Evolutionary conservation across 176 grass and related monocot genomes (phyloP).

Genomic region (Thalia dealbata): DNA sequence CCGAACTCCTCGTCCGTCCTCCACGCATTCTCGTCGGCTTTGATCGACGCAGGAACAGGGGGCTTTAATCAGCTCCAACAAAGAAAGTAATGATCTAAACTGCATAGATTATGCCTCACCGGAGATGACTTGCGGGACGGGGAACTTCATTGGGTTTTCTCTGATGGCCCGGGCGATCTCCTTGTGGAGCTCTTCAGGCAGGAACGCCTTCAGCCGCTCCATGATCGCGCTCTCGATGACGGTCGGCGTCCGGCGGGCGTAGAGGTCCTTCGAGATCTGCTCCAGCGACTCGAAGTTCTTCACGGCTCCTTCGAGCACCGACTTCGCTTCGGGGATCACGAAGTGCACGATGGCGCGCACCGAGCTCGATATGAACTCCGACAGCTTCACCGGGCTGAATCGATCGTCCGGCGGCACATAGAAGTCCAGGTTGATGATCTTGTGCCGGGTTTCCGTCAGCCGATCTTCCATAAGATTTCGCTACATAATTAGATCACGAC

Average conservation of each 20-base stretch:
- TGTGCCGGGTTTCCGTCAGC: constrained; percentile 47
- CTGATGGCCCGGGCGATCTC: constrained; percentile 44
- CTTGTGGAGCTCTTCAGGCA: constrained; percentile 53
- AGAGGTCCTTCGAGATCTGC: constrained; percentile 55
- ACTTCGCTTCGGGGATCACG: constrained; percentile 48
- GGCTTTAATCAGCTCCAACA: not conserved
- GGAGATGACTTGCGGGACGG: constrained; percentile 69
- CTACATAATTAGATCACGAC: not conserved
- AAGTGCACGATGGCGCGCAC: constrained; percentile 80
- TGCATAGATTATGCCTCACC: constrained; percentile 21
- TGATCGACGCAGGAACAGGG: not conserved
- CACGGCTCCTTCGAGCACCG: constrained; percentile 37
- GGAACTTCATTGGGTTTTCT: constrained; percentile 52
- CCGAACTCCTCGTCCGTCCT: constrained; percentile 82
- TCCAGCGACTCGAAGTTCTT: constrained; percentile 53
- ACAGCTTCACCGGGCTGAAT: constrained; percentile 69
- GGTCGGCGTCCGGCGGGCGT: constrained; percentile 16
- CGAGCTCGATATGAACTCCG: constrained; percentile 45
- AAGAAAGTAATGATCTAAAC: not conserved
- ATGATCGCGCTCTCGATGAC: constrained; percentile 32
- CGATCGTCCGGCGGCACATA: constrained; percentile 88
- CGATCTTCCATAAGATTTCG: constrained; percentile 32
- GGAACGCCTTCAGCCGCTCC: constrained; percentile 47
- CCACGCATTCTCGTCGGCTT: constrained; percentile 64
- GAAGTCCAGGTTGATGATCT: constrained; percentile 70